phyloP scores from a whole-genome alignment of 257 asterid species.

The Ilex asprella region DNA sequence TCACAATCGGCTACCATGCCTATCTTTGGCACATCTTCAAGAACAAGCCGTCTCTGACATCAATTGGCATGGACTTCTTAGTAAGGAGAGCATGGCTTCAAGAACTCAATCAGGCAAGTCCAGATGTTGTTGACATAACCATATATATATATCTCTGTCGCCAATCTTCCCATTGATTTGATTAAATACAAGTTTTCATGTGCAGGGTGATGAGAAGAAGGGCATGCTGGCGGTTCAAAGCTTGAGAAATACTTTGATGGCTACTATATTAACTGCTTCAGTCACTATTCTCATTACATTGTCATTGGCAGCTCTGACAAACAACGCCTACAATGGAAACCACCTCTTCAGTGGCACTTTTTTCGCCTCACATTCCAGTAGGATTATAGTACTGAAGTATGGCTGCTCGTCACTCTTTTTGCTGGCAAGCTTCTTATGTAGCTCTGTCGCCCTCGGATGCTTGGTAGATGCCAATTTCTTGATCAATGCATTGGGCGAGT shows the following conservation, averaged over 20 bases:
- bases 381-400: conserved; percentile 51
- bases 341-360: conserved; percentile 21
- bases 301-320: conserved; percentile 57
- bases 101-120: conserved; percentile 46
- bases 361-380: conserved; percentile 49
- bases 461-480: conserved; percentile 64
- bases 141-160: not conserved
- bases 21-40: conserved; percentile 57
- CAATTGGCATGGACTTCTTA: conserved; percentile 54
- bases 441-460: conserved; percentile 51
- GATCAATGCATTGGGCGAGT: conserved; percentile 65
- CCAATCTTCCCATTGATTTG: not conserved
- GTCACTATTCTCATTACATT: conserved; percentile 40
- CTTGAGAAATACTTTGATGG: conserved; percentile 70
- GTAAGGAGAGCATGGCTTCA: conserved; percentile 53
- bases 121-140: not conserved
- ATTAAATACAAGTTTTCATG: not conserved
- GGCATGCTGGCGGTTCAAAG: conserved; percentile 77
- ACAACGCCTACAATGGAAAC: conserved; percentile 54
- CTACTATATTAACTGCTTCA: conserved; percentile 56
- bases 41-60: conserved; percentile 41
- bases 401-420: conserved; percentile 52
- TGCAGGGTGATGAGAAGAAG: conserved; percentile 63
- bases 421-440: conserved; percentile 57
- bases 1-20: conserved; percentile 72